A percentile compares a stretch with the other conserved stretches of the same genome.
phyloP scores from a whole-genome alignment of 2,329 filamentous ascomycete species.

The Ophiocordyceps sinensis region DNA sequence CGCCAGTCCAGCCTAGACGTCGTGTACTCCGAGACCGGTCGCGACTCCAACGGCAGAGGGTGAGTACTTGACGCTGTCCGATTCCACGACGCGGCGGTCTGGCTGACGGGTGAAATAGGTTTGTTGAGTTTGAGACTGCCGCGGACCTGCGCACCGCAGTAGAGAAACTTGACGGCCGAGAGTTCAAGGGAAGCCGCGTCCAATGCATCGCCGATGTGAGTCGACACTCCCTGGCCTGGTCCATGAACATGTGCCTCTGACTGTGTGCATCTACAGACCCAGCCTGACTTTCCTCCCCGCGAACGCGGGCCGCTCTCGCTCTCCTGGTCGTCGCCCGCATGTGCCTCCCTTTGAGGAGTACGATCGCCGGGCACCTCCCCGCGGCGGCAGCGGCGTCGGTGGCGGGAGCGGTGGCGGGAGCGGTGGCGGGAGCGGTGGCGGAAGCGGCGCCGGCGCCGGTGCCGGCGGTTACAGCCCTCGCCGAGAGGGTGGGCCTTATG shows the following conservation, averaged over 20 bases:
- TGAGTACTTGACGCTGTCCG: constrained; percentile 30
- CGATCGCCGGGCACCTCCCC: constrained; percentile 62
- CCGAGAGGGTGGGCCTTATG: constrained; percentile 47
- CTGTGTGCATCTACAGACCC: constrained; percentile 38
- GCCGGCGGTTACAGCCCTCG: constrained; percentile 71
- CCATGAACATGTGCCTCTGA: constrained; percentile 6
- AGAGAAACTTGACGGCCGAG: constrained; percentile 82
- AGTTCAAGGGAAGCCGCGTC: constrained; percentile 84
- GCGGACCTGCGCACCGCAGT: constrained; percentile 81
- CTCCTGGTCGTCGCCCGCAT: constrained; percentile 50
- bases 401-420: constrained; percentile 39
- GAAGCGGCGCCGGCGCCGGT: neutral
- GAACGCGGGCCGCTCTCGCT: constrained; percentile 67
- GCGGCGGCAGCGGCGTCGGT: constrained; percentile 40
- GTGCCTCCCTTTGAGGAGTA: constrained; percentile 63
- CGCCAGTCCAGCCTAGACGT: constrained; percentile 94
- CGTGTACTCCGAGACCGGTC: constrained; percentile 91
- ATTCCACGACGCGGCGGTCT: neutral
- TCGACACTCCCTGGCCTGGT: neutral
- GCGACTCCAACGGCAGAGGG: constrained; percentile 87
- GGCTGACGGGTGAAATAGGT: constrained; percentile 37
- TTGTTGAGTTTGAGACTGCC: constrained; percentile 94
- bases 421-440: too few species aligned
- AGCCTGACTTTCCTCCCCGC: constrained; percentile 59
- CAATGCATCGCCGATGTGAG: constrained; percentile 74